A percentile compares a stretch with the other conserved stretches of the same genome.
Evolutionary conservation across 2,329 filamentous ascomycete species (phyloP).

Genomic region (Sarocladiaceae sp.): DNA sequence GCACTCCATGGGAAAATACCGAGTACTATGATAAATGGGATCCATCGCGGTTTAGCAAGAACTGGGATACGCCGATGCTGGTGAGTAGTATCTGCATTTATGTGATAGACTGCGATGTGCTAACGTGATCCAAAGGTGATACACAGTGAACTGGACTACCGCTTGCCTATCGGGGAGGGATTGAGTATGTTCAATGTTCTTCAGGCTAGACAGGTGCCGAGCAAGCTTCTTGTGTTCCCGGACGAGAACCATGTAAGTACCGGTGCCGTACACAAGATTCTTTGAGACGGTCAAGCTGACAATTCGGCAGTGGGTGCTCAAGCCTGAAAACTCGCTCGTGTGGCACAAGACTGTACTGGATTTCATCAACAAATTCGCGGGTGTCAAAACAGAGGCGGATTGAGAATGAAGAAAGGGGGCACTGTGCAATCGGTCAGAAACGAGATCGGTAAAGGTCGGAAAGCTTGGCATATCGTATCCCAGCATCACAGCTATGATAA

Average conservation of each 20-base stretch:
- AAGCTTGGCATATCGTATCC: too few relatives aligned
- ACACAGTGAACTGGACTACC: slow-evolving; percentile 86
- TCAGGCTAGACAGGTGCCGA: slow-evolving; percentile 70
- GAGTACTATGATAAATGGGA: slow-evolving; percentile 67
- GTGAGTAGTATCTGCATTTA: slow-evolving; percentile 36
- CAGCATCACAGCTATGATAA: too few relatives aligned
- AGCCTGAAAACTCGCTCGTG: slow-evolving; percentile 83
- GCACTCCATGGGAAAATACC: slow-evolving; percentile 57
- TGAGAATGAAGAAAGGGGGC: too few relatives aligned
- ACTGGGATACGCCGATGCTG: slow-evolving; percentile 85
- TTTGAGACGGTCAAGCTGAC: neutral
- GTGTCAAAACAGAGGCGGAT: too few relatives aligned
- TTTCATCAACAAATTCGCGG: slow-evolving; percentile 66
- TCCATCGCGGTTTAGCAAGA: slow-evolving; percentile 55
- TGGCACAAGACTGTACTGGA: slow-evolving; percentile 86
- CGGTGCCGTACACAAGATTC: too few relatives aligned
- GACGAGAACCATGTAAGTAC: slow-evolving; percentile 58
- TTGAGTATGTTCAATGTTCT: slow-evolving; percentile 82
- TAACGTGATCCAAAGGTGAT: slow-evolving; percentile 46
- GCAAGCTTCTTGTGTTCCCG: slow-evolving; percentile 75
- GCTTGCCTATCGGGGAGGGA: slow-evolving; percentile 80
- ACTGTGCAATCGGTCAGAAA: too few relatives aligned
- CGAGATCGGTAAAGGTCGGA: too few relatives aligned
- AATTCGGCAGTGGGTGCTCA: slow-evolving; percentile 66
- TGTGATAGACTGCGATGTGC: neutral